phyloP scores from a whole-genome alignment of 192 early-diverging fungal species.

The Podila epicladia region DNA sequence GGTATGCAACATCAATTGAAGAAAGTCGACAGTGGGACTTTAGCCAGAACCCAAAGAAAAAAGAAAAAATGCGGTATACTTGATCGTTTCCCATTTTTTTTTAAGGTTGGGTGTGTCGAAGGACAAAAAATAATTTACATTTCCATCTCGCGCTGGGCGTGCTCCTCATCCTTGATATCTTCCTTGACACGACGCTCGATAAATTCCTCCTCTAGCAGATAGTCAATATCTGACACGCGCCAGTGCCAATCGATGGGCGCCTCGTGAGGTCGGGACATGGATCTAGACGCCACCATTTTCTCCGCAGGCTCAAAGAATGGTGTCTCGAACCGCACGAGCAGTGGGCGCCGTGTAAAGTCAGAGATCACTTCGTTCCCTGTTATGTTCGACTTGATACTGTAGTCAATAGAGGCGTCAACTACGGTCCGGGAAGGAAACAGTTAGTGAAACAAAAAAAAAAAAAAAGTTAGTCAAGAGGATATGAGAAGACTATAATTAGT shows the following conservation, averaged over 20 bases:
- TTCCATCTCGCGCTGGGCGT: slow-evolving; percentile 48
- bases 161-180: slow-evolving; percentile 41
- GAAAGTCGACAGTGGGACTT: slow-evolving; percentile 2
- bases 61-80: background rate
- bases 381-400: slow-evolving; percentile 28
- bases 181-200: slow-evolving; percentile 28
- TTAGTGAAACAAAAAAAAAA: background rate
- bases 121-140: slow-evolving; percentile 6
- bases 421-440: background rate
- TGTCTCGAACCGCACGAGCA: slow-evolving; percentile 58
- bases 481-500: too few relatives aligned
- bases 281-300: slow-evolving; percentile 55
- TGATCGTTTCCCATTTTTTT: background rate
- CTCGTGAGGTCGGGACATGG: slow-evolving; percentile 45
- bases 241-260: slow-evolving; percentile 58
- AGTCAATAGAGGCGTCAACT: slow-evolving; percentile 47
- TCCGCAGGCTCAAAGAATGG: slow-evolving; percentile 63
- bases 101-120: background rate
- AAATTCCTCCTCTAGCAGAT: slow-evolving; percentile 60
- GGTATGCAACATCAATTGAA: slow-evolving; percentile 6
- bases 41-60: background rate
- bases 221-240: slow-evolving; percentile 61
- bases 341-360: slow-evolving; percentile 54
- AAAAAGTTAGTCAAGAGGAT: background rate
- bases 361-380: slow-evolving; percentile 46